Percentiles rank a stretch among this genome's conserved stretches.
phyloP scores from a whole-genome alignment of 1,139 yeast species.

The Sugiyamaella xylanicola region DNA sequence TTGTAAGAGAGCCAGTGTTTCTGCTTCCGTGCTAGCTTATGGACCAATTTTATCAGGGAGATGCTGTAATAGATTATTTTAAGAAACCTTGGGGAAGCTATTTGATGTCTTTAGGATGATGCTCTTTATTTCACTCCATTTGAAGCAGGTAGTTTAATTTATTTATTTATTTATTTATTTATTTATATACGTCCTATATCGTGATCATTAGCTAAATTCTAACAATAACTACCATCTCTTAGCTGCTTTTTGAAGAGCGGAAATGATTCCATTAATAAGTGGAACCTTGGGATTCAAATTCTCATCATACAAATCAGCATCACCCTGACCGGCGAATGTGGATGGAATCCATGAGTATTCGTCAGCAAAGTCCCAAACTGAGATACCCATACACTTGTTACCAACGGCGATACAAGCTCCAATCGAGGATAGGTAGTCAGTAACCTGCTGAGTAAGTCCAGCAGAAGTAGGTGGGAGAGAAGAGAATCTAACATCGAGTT shows the following conservation, averaged over 20 bases:
- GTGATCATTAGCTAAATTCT: no score
- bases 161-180: no score
- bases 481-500: slow-evolving; percentile 17
- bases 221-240: background rate
- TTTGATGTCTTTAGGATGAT: no score
- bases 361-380: slow-evolving; percentile 23
- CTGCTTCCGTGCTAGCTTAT: no score
- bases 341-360: slow-evolving; percentile 20
- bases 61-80: no score
- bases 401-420: slow-evolving; percentile 19
- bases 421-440: slow-evolving; percentile 11
- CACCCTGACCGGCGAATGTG: slow-evolving; percentile 21
- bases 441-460: slow-evolving; percentile 13
- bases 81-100: no score
- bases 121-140: no score
- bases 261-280: slow-evolving; percentile 3
- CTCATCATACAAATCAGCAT: slow-evolving; percentile 18
- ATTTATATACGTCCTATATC: no score
- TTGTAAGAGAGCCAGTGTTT: no score
- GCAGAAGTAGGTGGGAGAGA: slow-evolving; percentile 15
- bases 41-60: no score
- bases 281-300: slow-evolving; percentile 11
- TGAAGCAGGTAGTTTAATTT: no score
- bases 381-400: slow-evolving; percentile 16
- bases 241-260: slow-evolving; percentile 6